phyloP scores from a whole-genome alignment of 2,329 filamentous ascomycete species.

The Venturiaceae sp. region DNA sequence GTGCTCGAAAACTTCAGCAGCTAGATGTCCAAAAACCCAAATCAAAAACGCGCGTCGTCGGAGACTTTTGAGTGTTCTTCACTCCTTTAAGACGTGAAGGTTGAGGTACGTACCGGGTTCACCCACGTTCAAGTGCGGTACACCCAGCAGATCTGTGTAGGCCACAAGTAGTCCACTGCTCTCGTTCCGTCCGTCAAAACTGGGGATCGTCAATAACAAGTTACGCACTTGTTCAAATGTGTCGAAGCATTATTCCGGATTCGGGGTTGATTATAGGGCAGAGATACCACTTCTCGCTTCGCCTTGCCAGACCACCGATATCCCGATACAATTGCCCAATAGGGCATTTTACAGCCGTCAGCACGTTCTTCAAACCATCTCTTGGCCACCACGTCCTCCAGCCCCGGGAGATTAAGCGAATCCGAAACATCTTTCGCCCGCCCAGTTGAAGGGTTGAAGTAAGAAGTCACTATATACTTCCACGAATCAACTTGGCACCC shows the following conservation, averaged over 20 bases:
- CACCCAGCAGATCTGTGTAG: not conserved
- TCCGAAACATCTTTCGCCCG: not conserved
- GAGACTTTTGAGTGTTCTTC: not conserved
- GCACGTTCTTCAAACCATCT: not conserved
- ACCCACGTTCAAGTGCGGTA: too few relatives aligned
- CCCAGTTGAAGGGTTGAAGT: not conserved
- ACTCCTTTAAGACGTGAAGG: not conserved
- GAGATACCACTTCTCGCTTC: not conserved
- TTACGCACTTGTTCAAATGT: too few relatives aligned
- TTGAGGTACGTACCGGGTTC: too few relatives aligned
- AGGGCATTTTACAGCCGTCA: not conserved
- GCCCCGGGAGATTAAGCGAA: not conserved
- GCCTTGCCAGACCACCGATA: not conserved
- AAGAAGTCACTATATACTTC: not conserved
- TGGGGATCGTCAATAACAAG: too few relatives aligned
- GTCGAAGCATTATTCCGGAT: not conserved
- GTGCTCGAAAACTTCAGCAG: not conserved
- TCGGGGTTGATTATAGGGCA: not conserved
- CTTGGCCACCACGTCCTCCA: not conserved
- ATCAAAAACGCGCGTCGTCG: not conserved
- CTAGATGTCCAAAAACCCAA: not conserved
- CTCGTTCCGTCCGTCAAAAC: too few relatives aligned
- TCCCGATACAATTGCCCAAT: not conserved
- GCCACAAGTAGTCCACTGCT: not conserved
- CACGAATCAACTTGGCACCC: not conserved